Conservation (phyloP, 176 grass and related monocot genomes). For the Panicum miliaceum region DNA sequence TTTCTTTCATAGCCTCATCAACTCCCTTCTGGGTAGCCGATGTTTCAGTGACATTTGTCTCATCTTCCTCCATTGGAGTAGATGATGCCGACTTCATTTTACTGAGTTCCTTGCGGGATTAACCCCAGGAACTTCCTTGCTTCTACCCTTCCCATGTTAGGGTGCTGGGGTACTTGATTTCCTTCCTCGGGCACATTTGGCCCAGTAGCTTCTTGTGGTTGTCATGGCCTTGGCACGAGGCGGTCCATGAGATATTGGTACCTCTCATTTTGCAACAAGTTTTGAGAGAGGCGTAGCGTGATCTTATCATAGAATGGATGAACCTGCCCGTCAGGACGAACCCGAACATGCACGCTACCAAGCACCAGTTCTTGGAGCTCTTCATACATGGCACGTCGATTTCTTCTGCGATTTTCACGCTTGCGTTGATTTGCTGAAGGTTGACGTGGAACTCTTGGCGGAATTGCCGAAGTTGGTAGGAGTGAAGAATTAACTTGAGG, state of each 20-base stretch:
- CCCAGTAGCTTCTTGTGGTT: neutral
- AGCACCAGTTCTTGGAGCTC: neutral
- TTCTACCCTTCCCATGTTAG: neutral
- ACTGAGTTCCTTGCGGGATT: too few species aligned
- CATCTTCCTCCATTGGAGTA: neutral
- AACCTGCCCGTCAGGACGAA: neutral
- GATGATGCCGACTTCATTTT: neutral
- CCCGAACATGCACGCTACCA: neutral
- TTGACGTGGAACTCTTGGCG: neutral
- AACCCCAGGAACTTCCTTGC: too few species aligned
- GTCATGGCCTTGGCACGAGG: neutral
- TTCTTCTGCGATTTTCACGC: neutral
- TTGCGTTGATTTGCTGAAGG: neutral
- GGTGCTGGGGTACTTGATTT: neutral
- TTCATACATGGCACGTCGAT: neutral
- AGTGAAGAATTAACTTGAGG: neutral
- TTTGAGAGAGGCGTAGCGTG: neutral
- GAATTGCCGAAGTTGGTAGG: neutral
- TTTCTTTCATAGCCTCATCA: neutral
- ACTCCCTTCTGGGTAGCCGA: neutral
- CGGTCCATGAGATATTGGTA: neutral
- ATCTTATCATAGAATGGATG: slow-evolving; percentile 7
- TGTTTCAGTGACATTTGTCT: neutral
- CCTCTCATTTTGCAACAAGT: neutral
- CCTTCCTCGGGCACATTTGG: fast-evolving